phyloP scores from a whole-genome alignment of 768 basidiomycete species.

The Hericium alpestre region DNA sequence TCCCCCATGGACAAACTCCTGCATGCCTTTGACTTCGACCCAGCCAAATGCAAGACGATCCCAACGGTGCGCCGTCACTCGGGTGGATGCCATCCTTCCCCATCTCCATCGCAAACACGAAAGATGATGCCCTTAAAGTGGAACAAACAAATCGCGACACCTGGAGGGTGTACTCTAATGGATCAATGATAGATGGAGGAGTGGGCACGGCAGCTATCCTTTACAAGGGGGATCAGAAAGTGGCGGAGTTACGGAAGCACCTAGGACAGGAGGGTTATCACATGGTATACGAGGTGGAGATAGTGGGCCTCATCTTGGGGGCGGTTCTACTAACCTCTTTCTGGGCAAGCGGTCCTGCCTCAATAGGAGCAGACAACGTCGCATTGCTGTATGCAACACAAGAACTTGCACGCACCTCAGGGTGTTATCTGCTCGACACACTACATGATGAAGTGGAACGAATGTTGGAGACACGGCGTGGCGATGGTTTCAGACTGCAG shows the following conservation, averaged over 20 bases:
- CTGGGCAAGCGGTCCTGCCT: neutral
- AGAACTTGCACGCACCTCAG: neutral
- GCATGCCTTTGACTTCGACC: neutral
- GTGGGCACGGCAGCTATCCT: conserved; percentile 14
- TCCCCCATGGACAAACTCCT: conserved; percentile 11
- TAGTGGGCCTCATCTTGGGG: neutral
- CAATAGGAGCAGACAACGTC: neutral
- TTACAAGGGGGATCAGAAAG: neutral
- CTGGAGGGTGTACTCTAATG: conserved; percentile 11
- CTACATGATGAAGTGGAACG: neutral
- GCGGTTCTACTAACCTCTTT: neutral
- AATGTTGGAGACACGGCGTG: neutral
- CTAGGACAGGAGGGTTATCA: neutral
- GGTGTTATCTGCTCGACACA: neutral
- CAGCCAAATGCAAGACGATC: conserved; percentile 8
- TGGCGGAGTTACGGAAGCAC: neutral
- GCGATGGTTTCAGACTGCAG: neutral
- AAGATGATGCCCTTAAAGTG: neutral
- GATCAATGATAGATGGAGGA: conserved; percentile 8
- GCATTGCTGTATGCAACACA: neutral
- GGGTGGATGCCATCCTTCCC: neutral
- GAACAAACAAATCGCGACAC: neutral
- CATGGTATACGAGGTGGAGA: neutral
- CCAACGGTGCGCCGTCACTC: neutral
- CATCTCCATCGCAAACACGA: neutral